Conservation (phyloP, 257 asterid genomes). For the Knoxia roxburghii region DNA sequence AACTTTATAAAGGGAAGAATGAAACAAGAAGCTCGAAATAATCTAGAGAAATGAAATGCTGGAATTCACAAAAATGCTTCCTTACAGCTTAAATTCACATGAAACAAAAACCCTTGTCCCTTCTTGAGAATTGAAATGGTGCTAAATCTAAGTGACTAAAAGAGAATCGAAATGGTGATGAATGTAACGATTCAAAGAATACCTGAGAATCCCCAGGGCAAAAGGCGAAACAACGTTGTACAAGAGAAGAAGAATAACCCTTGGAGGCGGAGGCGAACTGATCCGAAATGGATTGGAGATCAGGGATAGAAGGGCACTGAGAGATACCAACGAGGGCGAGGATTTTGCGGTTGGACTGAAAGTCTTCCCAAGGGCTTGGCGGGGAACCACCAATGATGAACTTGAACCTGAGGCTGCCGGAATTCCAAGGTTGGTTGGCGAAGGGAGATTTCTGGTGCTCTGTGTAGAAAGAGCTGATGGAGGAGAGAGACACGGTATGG, state of each 20-base stretch:
- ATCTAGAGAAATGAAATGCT: too few relatives aligned
- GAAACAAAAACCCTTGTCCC: too few relatives aligned
- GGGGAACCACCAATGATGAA: constrained; percentile 89
- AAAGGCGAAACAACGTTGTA: constrained; percentile 86
- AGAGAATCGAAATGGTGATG: not conserved
- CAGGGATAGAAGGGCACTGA: constrained; percentile 89
- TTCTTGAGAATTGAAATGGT: too few relatives aligned
- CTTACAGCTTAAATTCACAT: not conserved
- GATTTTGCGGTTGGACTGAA: constrained; percentile 83
- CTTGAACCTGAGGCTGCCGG: constrained; percentile 82
- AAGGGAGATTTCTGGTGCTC: constrained; percentile 98
- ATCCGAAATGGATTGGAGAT: constrained; percentile 59
- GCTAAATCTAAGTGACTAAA: not conserved
- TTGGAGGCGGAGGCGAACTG: constrained; percentile 57
- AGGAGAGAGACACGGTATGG: constrained; percentile 70
- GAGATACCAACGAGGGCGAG: constrained; percentile 81
- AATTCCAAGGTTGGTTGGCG: constrained; percentile 82
- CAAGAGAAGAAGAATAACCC: constrained; percentile 78
- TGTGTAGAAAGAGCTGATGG: constrained; percentile 95
- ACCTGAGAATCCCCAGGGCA: constrained; percentile 93
- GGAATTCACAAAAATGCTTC: not conserved
- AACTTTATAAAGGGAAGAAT: not conserved
- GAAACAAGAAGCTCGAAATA: not conserved
- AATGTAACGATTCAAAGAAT: not conserved
- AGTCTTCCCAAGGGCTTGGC: constrained; percentile 97